phyloP scores from a whole-genome alignment of 2,329 filamentous ascomycete species.

The Hypoxylon sp. region DNA sequence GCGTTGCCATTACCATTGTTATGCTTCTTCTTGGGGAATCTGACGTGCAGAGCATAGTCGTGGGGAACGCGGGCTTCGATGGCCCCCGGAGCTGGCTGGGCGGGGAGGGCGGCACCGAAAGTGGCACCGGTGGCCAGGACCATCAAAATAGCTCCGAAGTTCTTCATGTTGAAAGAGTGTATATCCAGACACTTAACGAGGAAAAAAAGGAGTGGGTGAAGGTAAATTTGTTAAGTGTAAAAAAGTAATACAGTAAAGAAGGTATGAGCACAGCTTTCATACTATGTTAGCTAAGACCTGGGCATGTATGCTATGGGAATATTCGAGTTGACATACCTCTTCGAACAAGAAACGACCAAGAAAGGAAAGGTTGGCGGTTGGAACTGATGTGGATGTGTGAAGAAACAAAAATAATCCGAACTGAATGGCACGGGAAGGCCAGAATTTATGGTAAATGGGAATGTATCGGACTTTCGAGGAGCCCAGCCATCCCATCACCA shows the following conservation, averaged over 20 bases:
- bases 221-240: conserved; percentile 40
- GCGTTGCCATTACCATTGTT: background rate
- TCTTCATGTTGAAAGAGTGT: conserved; percentile 58
- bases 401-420: conserved; percentile 31
- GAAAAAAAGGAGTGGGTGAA: conserved; percentile 41
- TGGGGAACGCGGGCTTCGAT: conserved; percentile 36
- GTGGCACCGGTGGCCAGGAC: conserved; percentile 56
- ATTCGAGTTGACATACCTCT: conserved; percentile 46
- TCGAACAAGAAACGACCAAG: conserved; percentile 45
- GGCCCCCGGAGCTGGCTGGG: conserved; percentile 11
- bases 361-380: conserved; percentile 44
- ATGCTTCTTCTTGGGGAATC: conserved; percentile 40
- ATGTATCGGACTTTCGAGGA: conserved; percentile 23
- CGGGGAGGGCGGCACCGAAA: conserved; percentile 53
- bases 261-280: conserved; percentile 51
- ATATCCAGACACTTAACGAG: conserved; percentile 40
- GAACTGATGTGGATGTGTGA: conserved; percentile 43
- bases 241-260: conserved; percentile 47
- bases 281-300: conserved; percentile 40
- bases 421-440: conserved; percentile 33
- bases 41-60: conserved; percentile 41
- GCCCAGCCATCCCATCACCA: conserved; percentile 26
- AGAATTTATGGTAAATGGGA: conserved; percentile 43
- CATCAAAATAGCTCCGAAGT: conserved; percentile 57
- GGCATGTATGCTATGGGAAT: conserved; percentile 5